Percentiles rank a stretch among this genome's conserved stretches.
Conservation (phyloP, 2,329 filamentous ascomycete species). For the Calonectria hawksworthii region DNA sequence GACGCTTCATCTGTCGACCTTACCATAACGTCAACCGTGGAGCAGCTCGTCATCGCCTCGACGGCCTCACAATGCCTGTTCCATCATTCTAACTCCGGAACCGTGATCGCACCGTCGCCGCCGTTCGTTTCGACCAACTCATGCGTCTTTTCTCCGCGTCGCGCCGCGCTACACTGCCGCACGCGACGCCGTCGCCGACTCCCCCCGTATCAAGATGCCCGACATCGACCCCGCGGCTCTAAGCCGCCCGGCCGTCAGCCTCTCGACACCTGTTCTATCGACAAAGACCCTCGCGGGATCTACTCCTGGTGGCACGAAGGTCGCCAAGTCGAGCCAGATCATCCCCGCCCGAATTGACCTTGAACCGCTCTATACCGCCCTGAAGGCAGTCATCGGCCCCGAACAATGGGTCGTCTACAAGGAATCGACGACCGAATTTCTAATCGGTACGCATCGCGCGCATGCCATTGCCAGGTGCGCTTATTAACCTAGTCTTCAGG, state of each 20-base stretch:
- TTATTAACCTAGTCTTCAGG: slow-evolving; percentile 60
- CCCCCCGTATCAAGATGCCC: slow-evolving; percentile 64
- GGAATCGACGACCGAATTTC: slow-evolving; percentile 72
- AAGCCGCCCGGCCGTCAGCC: slow-evolving; percentile 71
- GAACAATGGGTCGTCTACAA: slow-evolving; percentile 77
- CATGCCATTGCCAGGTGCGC: neutral
- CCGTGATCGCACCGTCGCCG: slow-evolving; percentile 58
- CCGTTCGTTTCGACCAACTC: slow-evolving; percentile 58
- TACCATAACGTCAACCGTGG: slow-evolving; percentile 43
- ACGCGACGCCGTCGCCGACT: slow-evolving; percentile 59
- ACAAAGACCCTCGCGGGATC: slow-evolving; percentile 70
- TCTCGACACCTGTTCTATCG: slow-evolving; percentile 71
- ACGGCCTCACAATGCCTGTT: slow-evolving; percentile 56
- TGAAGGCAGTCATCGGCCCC: slow-evolving; percentile 70
- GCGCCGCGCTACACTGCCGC: slow-evolving; percentile 61
- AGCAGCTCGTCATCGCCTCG: slow-evolving; percentile 55
- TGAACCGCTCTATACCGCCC: slow-evolving; percentile 73
- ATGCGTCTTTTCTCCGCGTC: slow-evolving; percentile 58
- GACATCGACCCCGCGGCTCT: slow-evolving; percentile 80
- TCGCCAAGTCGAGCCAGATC: slow-evolving; percentile 72
- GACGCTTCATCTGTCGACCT: slow-evolving; percentile 50
- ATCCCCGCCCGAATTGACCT: slow-evolving; percentile 77
- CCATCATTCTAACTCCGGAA: slow-evolving; percentile 59
- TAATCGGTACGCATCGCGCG: slow-evolving; percentile 65
- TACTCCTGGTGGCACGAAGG: slow-evolving; percentile 63